A percentile compares a stretch with the other conserved stretches of the same genome.
Evolutionary conservation across 305 asterid genomes (phyloP).

Genomic region (Striga hermonthica): DNA sequence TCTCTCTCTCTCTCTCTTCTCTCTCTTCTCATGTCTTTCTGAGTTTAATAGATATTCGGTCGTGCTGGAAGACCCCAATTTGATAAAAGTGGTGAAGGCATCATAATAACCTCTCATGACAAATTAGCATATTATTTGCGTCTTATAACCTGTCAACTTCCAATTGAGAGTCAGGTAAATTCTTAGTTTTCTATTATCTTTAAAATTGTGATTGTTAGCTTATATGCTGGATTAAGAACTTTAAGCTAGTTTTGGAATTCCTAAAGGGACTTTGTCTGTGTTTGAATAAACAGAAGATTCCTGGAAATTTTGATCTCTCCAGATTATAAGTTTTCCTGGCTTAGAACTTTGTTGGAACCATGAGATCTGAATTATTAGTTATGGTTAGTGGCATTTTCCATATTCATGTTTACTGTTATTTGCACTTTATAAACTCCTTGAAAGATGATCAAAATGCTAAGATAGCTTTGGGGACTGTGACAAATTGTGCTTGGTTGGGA

Average conservation of each 20-base stretch:
- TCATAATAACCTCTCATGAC: conserved; percentile 84
- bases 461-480: conserved; percentile 98
- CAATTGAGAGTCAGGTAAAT: conserved; percentile 97
- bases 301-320: conserved; percentile 19
- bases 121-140: conserved; percentile 87
- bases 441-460: conserved; percentile 96
- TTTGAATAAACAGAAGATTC: conserved; percentile 19
- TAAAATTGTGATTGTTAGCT: conserved; percentile 12
- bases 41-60: conserved; percentile 69
- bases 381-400: not conserved
- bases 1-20: conserved; percentile 15
- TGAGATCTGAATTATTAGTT: conserved; percentile 12
- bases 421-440: conserved; percentile 90
- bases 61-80: conserved; percentile 99
- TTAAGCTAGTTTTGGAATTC: conserved; percentile 24
- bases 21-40: conserved; percentile 23
- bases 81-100: conserved; percentile 99
- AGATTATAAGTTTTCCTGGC: conserved; percentile 15
- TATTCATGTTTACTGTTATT: conserved; percentile 25
- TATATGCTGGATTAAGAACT: conserved; percentile 16
- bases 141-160: conserved; percentile 92
- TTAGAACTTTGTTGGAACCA: conserved; percentile 18
- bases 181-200: conserved; percentile 21
- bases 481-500: conserved; percentile 99
- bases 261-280: conserved; percentile 3